phyloP scores from a whole-genome alignment of 2,329 filamentous ascomycete species.

The Diaporthe vaccinii region DNA sequence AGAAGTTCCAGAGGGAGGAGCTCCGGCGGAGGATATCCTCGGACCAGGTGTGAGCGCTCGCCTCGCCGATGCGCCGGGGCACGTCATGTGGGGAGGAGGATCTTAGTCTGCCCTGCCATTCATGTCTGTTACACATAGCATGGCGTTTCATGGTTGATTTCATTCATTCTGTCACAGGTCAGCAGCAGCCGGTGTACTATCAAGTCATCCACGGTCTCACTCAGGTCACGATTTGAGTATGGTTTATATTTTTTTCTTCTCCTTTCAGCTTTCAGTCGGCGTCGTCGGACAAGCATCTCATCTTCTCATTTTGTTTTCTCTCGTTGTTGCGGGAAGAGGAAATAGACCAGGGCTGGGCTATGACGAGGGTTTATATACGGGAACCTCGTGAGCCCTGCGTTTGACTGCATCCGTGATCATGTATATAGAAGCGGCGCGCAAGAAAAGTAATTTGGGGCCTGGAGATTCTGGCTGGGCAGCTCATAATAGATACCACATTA shows the following conservation, averaged over 20 bases:
- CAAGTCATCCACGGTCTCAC: neutral
- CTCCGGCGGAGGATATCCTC: slow-evolving; percentile 32
- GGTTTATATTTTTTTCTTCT: neutral
- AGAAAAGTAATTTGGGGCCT: neutral
- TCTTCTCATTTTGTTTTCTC: neutral
- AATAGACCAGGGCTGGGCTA: neutral
- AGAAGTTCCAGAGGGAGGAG: slow-evolving; percentile 43
- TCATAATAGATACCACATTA: slow-evolving; percentile 14
- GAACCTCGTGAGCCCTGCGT: neutral
- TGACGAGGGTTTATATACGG: slow-evolving; percentile 15
- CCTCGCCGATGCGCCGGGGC: neutral
- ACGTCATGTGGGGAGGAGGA: neutral
- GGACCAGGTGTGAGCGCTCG: neutral
- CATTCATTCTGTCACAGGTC: neutral
- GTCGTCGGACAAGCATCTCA: neutral
- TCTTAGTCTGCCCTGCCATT: neutral
- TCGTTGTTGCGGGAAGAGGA: neutral
- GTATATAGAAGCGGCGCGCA: neutral
- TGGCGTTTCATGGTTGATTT: slow-evolving; percentile 33
- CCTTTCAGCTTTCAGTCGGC: neutral
- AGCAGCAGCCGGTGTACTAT: neutral
- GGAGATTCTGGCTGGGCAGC: neutral
- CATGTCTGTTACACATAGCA: slow-evolving; percentile 28
- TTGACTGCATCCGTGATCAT: neutral
- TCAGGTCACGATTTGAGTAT: neutral